phyloP scores from a whole-genome alignment of 1,284 basidiomycete genomes.

The Trametes versicolor region DNA sequence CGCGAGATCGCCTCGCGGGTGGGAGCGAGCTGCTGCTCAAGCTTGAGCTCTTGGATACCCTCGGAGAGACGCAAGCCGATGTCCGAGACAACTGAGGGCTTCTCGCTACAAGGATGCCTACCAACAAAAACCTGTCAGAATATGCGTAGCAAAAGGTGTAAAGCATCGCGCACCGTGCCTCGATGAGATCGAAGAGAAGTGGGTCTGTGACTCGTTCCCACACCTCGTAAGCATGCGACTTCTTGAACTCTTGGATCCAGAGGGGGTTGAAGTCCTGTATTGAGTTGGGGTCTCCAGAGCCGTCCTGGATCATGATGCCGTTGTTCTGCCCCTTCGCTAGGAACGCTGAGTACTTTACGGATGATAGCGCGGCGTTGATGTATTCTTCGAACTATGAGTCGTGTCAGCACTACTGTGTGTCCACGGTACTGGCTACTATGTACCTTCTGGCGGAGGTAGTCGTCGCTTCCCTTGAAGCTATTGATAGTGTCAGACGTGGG shows the following conservation, averaged over 20 bases:
- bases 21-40: conserved; percentile 90
- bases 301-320: conserved; percentile 72
- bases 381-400: conserved; percentile 82
- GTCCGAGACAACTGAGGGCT: conserved; percentile 88
- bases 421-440: conserved; percentile 26
- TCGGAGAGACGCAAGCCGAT: conserved; percentile 89
- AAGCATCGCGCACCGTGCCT: conserved; percentile 71
- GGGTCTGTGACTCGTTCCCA: conserved; percentile 92
- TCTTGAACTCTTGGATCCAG: conserved; percentile 88
- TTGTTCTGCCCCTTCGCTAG: conserved; percentile 68
- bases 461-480: conserved; percentile 92
- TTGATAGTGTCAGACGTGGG: neutral
- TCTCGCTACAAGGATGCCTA: conserved; percentile 90
- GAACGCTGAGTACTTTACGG: conserved; percentile 90
- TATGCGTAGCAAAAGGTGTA: neutral
- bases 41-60: conserved; percentile 89
- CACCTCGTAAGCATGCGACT: conserved; percentile 84
- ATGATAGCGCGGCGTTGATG: conserved; percentile 80
- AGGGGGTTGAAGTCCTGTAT: conserved; percentile 83
- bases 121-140: conserved; percentile 5
- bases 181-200: conserved; percentile 90
- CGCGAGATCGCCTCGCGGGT: conserved; percentile 86
- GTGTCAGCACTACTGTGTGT: conserved; percentile 4
- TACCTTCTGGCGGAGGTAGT: conserved; percentile 89
- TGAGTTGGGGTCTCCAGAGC: conserved; percentile 59